These are phyloP conservation scores for Tylopilus plumbeoviolaceoides DNA, from an alignment of 768 basidiomycete genomes.

Conservation along the genomic window DNA sequence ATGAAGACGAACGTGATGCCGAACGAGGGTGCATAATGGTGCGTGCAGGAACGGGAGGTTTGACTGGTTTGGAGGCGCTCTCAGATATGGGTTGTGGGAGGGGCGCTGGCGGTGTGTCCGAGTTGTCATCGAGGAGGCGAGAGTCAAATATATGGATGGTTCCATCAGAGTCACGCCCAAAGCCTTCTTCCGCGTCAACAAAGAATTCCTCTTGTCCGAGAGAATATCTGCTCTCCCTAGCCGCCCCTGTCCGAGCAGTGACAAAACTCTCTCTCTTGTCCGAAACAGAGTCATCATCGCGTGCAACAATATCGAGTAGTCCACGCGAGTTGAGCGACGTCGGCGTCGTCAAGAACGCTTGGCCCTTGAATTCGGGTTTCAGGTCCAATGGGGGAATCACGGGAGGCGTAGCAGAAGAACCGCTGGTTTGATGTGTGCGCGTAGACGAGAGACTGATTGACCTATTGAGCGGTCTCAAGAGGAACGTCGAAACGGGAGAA, in stretches of 20 bases:
- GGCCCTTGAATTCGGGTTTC: constrained; percentile 47
- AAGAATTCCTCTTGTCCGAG: constrained; percentile 26
- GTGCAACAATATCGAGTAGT: constrained; percentile 23
- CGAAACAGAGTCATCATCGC: constrained; percentile 41
- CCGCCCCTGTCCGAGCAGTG: constrained; percentile 37
- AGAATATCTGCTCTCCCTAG: constrained; percentile 31
- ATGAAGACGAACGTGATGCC: constrained; percentile 15
- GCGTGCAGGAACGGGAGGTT: constrained; percentile 22
- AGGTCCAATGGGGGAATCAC: constrained; percentile 59
- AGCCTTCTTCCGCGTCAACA: constrained; percentile 28
- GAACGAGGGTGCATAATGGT: constrained; percentile 13
- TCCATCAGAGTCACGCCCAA: constrained; percentile 20
- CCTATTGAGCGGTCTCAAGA: constrained; percentile 61
- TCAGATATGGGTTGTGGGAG: constrained; percentile 1
- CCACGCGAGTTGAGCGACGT: constrained; percentile 23
- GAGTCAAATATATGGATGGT: constrained; percentile 20
- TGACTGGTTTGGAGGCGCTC: constrained; percentile 2
- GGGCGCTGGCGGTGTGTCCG: constrained; percentile 4
- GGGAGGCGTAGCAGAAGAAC: constrained; percentile 39
- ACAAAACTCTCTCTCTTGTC: constrained; percentile 56
- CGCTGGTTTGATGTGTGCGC: constrained; percentile 48
- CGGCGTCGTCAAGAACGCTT: constrained; percentile 26
- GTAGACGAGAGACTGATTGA: constrained; percentile 63
- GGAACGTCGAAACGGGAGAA: constrained; percentile 53
- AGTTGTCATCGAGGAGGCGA: constrained; percentile 12